Evolutionary conservation across 2,329 filamentous ascomycete species (phyloP).

Genomic region (Xylariaceae sp.): DNA sequence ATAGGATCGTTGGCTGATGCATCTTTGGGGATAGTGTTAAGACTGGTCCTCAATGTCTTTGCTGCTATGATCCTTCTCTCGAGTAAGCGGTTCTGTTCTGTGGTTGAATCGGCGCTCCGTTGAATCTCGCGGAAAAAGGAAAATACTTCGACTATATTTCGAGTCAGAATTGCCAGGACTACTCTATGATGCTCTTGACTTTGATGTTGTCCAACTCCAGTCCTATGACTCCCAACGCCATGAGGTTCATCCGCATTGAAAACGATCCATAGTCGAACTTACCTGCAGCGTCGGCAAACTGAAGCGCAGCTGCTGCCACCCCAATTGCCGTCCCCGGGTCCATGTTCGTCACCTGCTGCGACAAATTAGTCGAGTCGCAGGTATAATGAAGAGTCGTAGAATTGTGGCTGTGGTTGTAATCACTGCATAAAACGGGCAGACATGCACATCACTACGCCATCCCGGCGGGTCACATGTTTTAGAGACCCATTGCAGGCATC

Average conservation of each 20-base stretch:
- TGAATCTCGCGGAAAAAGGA: constrained; percentile 8
- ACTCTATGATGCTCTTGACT: neutral
- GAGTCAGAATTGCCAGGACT: neutral
- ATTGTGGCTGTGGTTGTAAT: too few relatives aligned
- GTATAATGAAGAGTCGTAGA: too few relatives aligned
- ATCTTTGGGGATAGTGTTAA: neutral
- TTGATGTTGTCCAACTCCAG: neutral
- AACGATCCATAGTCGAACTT: neutral
- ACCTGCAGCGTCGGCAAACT: constrained; percentile 12
- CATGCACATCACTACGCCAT: too few relatives aligned
- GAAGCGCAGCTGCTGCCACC: constrained; percentile 13
- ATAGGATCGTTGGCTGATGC: constrained; percentile 1
- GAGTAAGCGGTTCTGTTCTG: constrained; percentile 11
- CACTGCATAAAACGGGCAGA: too few relatives aligned
- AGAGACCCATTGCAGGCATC: too few relatives aligned
- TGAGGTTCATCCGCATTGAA: neutral
- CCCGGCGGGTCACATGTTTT: too few relatives aligned
- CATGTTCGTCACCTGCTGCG: constrained; percentile 5
- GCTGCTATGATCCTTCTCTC: constrained; percentile 6
- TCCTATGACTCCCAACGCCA: neutral
- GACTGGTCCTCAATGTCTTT: neutral
- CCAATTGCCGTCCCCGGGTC: constrained; percentile 11
- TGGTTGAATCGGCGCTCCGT: constrained; percentile 1
- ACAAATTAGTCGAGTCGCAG: too few relatives aligned
- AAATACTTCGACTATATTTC: constrained; percentile 8